Percentiles rank a stretch among this genome's conserved stretches.
These are phyloP conservation scores for Trypanosoma brucei DNA, from an alignment of 208 protist species.

Conservation along the genomic window DNA sequence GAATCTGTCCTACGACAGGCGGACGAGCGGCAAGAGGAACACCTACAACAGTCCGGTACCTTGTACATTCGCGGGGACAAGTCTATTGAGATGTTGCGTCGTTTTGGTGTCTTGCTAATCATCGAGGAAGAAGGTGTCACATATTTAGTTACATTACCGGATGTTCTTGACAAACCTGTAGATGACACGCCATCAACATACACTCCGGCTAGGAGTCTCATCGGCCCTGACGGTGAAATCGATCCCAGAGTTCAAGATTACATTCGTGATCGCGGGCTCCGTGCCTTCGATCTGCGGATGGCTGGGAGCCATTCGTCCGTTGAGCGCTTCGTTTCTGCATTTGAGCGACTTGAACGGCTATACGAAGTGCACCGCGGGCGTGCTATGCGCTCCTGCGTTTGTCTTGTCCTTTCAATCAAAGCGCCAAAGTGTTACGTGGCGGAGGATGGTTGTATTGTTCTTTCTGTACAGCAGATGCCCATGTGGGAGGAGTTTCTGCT, in stretches of 20 bases:
- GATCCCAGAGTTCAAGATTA: constrained; percentile 68
- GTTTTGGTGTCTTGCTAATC: constrained; percentile 63
- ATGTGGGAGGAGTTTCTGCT: constrained; percentile 79
- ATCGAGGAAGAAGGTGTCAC: constrained; percentile 58
- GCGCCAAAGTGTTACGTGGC: constrained; percentile 60
- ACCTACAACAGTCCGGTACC: constrained; percentile 48
- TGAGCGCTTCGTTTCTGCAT: constrained; percentile 71
- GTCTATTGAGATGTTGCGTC: constrained; percentile 67
- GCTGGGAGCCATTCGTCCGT: constrained; percentile 62
- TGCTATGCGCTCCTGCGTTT: constrained; percentile 59
- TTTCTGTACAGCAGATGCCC: constrained; percentile 55
- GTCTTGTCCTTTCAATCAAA: constrained; percentile 58
- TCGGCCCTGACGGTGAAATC: constrained; percentile 77
- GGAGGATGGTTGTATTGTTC: constrained; percentile 69
- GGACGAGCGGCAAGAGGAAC: constrained; percentile 59
- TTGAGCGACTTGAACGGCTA: constrained; percentile 75
- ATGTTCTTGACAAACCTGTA: constrained; percentile 22
- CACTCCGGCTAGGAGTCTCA: constrained; percentile 33
- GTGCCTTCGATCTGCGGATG: constrained; percentile 82
- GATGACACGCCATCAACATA: constrained; percentile 30
- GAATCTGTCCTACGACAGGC: constrained; percentile 65
- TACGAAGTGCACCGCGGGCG: constrained; percentile 75
- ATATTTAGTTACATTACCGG: constrained; percentile 80
- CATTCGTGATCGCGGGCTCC: constrained; percentile 64
- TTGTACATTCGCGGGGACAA: constrained; percentile 76